These are phyloP conservation scores for Candida sp. DNA, from an alignment of 1,139 yeast genomes.

Conservation along the genomic window DNA sequence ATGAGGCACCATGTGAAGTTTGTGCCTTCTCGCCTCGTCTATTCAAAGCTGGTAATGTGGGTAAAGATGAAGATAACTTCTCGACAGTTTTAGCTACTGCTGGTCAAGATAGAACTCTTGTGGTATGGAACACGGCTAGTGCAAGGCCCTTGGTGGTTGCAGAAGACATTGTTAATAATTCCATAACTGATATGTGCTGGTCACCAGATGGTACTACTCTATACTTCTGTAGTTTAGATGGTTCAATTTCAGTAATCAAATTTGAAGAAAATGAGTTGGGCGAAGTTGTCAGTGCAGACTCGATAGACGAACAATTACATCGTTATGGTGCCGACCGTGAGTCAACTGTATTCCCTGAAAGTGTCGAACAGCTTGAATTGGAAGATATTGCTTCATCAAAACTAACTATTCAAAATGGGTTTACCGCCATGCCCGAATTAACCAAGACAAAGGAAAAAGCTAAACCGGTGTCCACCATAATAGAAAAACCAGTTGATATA, in stretches of 20 bases:
- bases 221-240: slow-evolving; percentile 80
- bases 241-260: slow-evolving; percentile 67
- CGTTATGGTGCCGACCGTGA: slow-evolving; percentile 90
- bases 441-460: neutral
- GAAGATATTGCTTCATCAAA: slow-evolving; percentile 57
- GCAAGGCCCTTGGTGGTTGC: slow-evolving; percentile 65
- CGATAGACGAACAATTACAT: slow-evolving; percentile 63
- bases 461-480: neutral
- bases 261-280: slow-evolving; percentile 80
- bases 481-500: neutral
- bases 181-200: slow-evolving; percentile 78
- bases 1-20: slow-evolving; percentile 96
- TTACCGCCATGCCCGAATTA: neutral
- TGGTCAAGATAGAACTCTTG: slow-evolving; percentile 74
- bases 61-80: slow-evolving; percentile 17
- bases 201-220: slow-evolving; percentile 71
- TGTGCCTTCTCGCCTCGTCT: slow-evolving; percentile 81
- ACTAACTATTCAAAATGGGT: neutral
- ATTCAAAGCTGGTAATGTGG: slow-evolving; percentile 32
- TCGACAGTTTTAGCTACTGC: slow-evolving; percentile 70
- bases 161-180: slow-evolving; percentile 54
- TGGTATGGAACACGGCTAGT: slow-evolving; percentile 64
- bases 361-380: slow-evolving; percentile 69
- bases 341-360: slow-evolving; percentile 80
- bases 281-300: slow-evolving; percentile 59